Evolutionary conservation across 2,329 filamentous ascomycete genomes (phyloP).

Genomic region (Emergomyces orientalis): DNA sequence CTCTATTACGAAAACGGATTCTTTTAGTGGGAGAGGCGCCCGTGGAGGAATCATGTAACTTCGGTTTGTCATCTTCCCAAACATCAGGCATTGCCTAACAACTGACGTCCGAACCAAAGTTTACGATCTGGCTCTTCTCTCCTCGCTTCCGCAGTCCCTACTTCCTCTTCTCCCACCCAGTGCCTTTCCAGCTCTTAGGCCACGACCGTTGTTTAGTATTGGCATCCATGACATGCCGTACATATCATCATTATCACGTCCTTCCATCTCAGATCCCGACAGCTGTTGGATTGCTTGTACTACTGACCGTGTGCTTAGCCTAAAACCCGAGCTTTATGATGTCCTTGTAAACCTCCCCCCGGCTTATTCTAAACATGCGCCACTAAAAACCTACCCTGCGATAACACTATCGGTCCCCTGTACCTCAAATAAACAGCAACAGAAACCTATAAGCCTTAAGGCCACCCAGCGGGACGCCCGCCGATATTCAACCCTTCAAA

Average conservation of each 20-base stretch:
- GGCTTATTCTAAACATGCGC: slow-evolving; percentile 47
- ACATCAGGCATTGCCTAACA: slow-evolving; percentile 3
- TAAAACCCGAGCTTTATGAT: slow-evolving; percentile 82
- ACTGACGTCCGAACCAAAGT: slow-evolving; percentile 45
- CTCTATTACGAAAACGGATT: slow-evolving; percentile 77
- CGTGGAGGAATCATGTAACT: slow-evolving; percentile 77
- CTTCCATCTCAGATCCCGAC: slow-evolving; percentile 34
- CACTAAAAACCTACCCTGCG: slow-evolving; percentile 62
- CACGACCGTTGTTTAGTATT: slow-evolving; percentile 81
- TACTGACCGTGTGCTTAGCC: slow-evolving; percentile 82
- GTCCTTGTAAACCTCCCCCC: slow-evolving; percentile 75
- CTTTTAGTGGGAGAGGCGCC: slow-evolving; percentile 78
- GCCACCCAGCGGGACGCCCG: slow-evolving; percentile 86
- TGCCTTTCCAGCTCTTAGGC: slow-evolving; percentile 51
- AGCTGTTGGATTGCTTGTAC: slow-evolving; percentile 87
- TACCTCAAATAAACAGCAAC: slow-evolving; percentile 36
- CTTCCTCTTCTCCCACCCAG: slow-evolving; percentile 57
- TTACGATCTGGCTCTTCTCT: slow-evolving; percentile 86
- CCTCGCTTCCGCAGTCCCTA: slow-evolving; percentile 71
- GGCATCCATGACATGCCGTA: slow-evolving; percentile 87
- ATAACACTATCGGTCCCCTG: slow-evolving; percentile 46
- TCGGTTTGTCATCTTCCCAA: slow-evolving; percentile 50
- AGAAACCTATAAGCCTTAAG: slow-evolving; percentile 45
- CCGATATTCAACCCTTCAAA: slow-evolving; percentile 61
- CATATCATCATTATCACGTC: slow-evolving; percentile 56